Conservation (phyloP, 108 stramenopile genomes). For the Craspedostauros australis region DNA sequence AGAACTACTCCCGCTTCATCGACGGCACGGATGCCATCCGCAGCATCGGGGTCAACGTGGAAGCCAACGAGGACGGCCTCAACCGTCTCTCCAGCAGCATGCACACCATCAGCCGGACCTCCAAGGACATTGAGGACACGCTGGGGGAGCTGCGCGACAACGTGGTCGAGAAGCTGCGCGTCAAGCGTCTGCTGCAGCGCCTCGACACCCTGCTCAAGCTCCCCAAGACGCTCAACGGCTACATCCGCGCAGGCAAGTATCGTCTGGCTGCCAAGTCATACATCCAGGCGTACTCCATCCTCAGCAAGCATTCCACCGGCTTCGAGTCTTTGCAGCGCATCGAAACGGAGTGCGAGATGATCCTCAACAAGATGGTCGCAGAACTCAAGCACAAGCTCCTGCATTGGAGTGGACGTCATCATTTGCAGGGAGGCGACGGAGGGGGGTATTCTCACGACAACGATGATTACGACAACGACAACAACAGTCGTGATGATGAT, state of each 20-base stretch:
- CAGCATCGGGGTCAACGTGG: constrained; percentile 63
- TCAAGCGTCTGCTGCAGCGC: constrained; percentile 67
- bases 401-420: constrained; percentile 54
- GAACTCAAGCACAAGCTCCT: constrained; percentile 45
- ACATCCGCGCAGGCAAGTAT: constrained; percentile 47
- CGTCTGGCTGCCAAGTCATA: constrained; percentile 59
- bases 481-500: constrained; percentile 1
- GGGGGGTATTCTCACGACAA: not conserved
- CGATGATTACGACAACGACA: constrained; percentile 10
- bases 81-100: constrained; percentile 41
- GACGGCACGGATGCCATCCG: constrained; percentile 96
- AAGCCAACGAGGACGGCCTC: constrained; percentile 40
- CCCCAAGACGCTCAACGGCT: constrained; percentile 52
- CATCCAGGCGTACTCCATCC: constrained; percentile 50
- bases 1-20: constrained; percentile 99
- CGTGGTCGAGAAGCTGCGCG: constrained; percentile 76
- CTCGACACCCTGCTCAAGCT: constrained; percentile 72
- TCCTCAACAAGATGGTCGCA: constrained; percentile 41
- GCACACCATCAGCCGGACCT: constrained; percentile 24
- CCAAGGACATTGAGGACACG: constrained; percentile 35
- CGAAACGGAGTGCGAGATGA: constrained; percentile 65
- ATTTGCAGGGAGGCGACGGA: constrained; percentile 1
- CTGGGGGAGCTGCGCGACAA: constrained; percentile 55
- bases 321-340: constrained; percentile 78
- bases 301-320: constrained; percentile 68